A percentile compares a stretch with the other conserved stretches of the same genome.
phyloP scores from a whole-genome alignment of 2,329 filamentous ascomycete genomes.

The Thielaviopsis musarum region DNA sequence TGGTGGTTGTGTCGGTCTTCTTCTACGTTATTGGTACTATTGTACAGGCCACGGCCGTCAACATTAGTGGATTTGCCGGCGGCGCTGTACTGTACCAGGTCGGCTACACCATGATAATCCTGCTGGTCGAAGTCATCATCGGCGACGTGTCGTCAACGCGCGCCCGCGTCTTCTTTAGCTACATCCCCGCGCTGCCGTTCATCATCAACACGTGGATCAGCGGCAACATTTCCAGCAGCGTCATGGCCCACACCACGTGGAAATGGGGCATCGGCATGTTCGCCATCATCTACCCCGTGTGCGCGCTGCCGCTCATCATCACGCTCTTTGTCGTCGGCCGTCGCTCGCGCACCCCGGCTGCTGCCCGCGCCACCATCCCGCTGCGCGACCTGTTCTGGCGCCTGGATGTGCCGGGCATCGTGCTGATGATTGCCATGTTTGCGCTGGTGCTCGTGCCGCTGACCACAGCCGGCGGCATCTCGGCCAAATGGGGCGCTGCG shows the following conservation, averaged over 20 bases:
- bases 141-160: constrained; percentile 47
- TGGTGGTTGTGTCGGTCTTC: constrained; percentile 36
- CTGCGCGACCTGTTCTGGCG: constrained; percentile 28
- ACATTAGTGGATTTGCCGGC: constrained; percentile 34
- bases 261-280: constrained; percentile 50
- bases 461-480: constrained; percentile 28
- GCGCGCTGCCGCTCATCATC: constrained; percentile 37
- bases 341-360: constrained; percentile 26
- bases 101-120: constrained; percentile 43
- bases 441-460: constrained; percentile 28
- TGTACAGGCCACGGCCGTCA: constrained; percentile 33
- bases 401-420: constrained; percentile 28
- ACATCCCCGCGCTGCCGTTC: constrained; percentile 42
- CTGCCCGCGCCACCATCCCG: constrained; percentile 20
- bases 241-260: constrained; percentile 35
- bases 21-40: constrained; percentile 44
- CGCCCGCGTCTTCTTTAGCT: constrained; percentile 46
- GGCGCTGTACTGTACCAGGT: constrained; percentile 45
- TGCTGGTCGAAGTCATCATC: constrained; percentile 47
- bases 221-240: constrained; percentile 35
- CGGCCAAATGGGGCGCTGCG: constrained; percentile 22
- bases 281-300: constrained; percentile 43
- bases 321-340: constrained; percentile 32
- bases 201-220: constrained; percentile 50
- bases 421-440: constrained; percentile 29